Evolutionary conservation across 345 rosid species (phyloP), one percentile per base, ranked within the genome.

Genomic region (Populus alba): DNA sequence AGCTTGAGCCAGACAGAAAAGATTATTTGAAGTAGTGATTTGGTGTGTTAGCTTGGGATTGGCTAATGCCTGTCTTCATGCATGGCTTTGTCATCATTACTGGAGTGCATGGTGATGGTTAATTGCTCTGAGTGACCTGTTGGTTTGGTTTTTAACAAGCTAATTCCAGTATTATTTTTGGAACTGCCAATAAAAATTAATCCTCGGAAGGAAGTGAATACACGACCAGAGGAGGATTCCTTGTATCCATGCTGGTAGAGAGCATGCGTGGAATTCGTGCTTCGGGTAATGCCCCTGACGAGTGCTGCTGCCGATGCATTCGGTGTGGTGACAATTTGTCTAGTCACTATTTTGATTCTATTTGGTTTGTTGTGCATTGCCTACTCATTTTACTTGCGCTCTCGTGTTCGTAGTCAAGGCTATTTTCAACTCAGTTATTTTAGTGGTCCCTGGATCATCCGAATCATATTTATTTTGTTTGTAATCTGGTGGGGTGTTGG

Each of bases 261-360:
- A 96, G 97, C 93, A 96, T 94, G 97, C 93, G 92, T 89, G 98
- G 94, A 91, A 87, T 89, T 90, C 87, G 96, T 94, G 89, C 79
- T 88, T 89, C 86, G 97, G 98, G 98, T 96, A 88, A 96, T 96
- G 99, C 98, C 97, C 98, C 98, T 87, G 97, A 90, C 89, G 85
- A 90, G 92, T 89, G 76, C 86, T 85, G 86, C 87, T 90, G 87
- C 99, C 95, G 98, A 94, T 89, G 97, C 93, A 82, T 89, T 96
- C 90, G 99, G 98, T 89, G 94, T 90, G 91, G 90, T 87, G 86
- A 96, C 99, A 55, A 90, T 96, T 80, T 91, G 93, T 84, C 91
- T 96, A 70, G 97, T 94, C 67, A 87, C 89, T 71, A 81, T 94
- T 78, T 85, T 94, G 79, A 85, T 87, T 75, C 86, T 96, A 79